Evolutionary conservation across 371 early-diverging fungal genomes (phyloP).

Genomic region (Phascolomyces articulosus): DNA sequence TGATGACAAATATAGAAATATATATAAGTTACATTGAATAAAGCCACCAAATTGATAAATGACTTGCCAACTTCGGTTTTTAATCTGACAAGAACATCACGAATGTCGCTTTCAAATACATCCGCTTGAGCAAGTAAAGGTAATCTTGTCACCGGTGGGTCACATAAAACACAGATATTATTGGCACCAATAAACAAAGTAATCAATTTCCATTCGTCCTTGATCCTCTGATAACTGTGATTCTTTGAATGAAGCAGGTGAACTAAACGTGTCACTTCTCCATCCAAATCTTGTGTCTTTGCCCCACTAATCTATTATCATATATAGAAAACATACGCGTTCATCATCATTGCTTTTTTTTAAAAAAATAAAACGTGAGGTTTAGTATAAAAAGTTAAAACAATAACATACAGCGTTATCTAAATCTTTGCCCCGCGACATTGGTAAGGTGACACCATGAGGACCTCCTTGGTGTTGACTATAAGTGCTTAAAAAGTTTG

Average conservation of each 20-base stretch:
- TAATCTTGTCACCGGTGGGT: slow-evolving; percentile 33
- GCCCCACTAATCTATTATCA: slow-evolving; percentile 70
- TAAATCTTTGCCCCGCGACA: slow-evolving; percentile 57
- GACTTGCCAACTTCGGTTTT: slow-evolving; percentile 45
- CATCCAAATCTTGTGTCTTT: slow-evolving; percentile 39
- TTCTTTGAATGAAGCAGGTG: slow-evolving; percentile 12
- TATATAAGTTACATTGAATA: slow-evolving; percentile 53
- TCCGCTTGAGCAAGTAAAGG: slow-evolving; percentile 51
- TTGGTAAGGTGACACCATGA: slow-evolving; percentile 56
- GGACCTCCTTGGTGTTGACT: slow-evolving; percentile 49
- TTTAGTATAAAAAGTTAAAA: background rate
- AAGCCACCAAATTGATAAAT: slow-evolving; percentile 61
- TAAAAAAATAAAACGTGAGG: no score
- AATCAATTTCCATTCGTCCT: slow-evolving; percentile 67
- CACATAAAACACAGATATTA: slow-evolving; percentile 66
- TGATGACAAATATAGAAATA: background rate
- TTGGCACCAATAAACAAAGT: slow-evolving; percentile 75
- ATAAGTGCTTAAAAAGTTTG: slow-evolving; percentile 59
- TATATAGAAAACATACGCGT: no score
- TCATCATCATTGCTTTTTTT: no score
- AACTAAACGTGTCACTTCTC: slow-evolving; percentile 31
- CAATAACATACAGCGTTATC: slow-evolving; percentile 61
- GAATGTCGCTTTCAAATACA: slow-evolving; percentile 48
- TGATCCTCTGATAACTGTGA: slow-evolving; percentile 24
- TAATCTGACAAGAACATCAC: slow-evolving; percentile 39